These are phyloP conservation scores for Sporothrix euskadiensis DNA, from an alignment of 2,329 filamentous ascomycete species.

Conservation along the genomic window DNA sequence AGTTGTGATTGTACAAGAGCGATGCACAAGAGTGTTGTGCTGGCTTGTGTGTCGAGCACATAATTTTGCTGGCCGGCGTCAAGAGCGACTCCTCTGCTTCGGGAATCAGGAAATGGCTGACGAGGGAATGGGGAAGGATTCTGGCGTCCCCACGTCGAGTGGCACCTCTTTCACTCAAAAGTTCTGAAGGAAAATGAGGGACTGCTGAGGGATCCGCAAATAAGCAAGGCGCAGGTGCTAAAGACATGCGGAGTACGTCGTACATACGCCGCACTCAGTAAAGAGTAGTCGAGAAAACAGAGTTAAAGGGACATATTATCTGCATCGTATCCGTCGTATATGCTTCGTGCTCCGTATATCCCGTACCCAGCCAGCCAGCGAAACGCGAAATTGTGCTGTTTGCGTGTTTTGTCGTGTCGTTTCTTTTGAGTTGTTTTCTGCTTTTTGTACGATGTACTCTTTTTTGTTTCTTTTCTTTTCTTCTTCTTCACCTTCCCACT, in stretches of 20 bases:
- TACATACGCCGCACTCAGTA: background rate
- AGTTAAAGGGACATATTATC: background rate
- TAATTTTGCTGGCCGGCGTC: background rate
- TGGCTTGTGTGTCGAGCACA: background rate
- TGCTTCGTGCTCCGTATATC: background rate
- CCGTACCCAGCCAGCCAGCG: background rate
- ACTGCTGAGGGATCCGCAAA: background rate
- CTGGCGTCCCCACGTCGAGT: background rate
- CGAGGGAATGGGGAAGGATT: background rate
- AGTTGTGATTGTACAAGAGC: background rate
- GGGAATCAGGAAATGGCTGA: too few species aligned
- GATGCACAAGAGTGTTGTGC: background rate
- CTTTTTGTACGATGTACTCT: background rate
- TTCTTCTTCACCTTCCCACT: background rate
- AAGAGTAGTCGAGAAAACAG: background rate
- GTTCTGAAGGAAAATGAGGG: conserved; percentile 14
- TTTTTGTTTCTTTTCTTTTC: background rate
- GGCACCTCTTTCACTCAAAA: background rate
- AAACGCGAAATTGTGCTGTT: conserved; percentile 4
- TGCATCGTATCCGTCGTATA: conserved; percentile 17
- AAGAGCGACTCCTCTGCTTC: background rate
- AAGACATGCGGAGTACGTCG: background rate
- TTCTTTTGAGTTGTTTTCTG: background rate
- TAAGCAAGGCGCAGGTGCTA: conserved; percentile 4
- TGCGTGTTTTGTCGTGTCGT: background rate